A percentile compares a stretch with the other conserved stretches of the same genome.
Evolutionary conservation across 1,139 yeast species (phyloP).

Genomic region (Sugiyamaella sp.): DNA sequence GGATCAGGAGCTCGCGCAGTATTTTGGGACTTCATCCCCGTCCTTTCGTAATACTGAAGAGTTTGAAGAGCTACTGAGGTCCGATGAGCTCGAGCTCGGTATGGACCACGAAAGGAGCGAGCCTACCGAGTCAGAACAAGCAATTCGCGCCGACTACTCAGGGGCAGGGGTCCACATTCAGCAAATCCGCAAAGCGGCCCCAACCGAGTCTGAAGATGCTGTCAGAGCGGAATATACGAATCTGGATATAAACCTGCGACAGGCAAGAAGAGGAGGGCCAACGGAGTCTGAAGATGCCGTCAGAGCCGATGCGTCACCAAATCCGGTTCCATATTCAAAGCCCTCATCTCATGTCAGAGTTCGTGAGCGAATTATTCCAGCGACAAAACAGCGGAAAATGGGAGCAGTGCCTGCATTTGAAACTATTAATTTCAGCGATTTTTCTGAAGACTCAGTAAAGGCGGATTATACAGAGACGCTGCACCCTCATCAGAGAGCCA

Average conservation of each 20-base stretch:
- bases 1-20: too few species aligned
- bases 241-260: constrained; percentile 25
- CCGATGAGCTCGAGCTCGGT: constrained; percentile 24
- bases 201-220: constrained; percentile 30
- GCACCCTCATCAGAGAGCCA: constrained; percentile 23
- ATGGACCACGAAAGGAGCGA: constrained; percentile 2
- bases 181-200: constrained; percentile 12
- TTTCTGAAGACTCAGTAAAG: constrained; percentile 27
- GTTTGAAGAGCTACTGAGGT: constrained; percentile 28
- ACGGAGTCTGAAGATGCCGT: constrained; percentile 32
- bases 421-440: too few species aligned
- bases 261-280: constrained; percentile 16
- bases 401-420: too few species aligned
- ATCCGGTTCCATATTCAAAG: not conserved
- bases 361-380: too few species aligned
- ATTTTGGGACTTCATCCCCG: constrained; percentile 3
- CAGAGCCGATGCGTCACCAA: constrained; percentile 20
- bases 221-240: constrained; percentile 27
- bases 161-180: constrained; percentile 24
- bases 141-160: constrained; percentile 26
- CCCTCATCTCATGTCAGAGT: not conserved
- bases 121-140: constrained; percentile 30
- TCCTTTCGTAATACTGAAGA: constrained; percentile 19
- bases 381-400: too few species aligned
- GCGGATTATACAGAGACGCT: constrained; percentile 22